Percentiles rank a stretch among this genome's conserved stretches.
Evolutionary conservation across 2,329 filamentous ascomycete species (phyloP).

Genomic region (Paraphaeosphaeria sporulosa): DNA sequence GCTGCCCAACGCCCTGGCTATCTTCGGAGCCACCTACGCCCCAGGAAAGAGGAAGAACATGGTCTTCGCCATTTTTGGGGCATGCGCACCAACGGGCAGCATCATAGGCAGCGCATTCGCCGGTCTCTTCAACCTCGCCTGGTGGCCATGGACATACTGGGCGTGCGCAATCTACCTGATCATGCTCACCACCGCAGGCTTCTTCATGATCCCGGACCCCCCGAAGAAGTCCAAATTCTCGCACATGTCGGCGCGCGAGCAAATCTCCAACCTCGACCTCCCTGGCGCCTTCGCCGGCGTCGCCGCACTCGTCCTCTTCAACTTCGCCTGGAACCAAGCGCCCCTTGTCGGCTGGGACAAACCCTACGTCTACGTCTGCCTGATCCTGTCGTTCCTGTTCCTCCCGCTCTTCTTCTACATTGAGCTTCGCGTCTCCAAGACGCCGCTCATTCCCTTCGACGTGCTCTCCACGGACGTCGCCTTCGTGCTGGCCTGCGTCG

Average conservation of each 20-base stretch:
- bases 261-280: conserved; percentile 50
- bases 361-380: conserved; percentile 63
- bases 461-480: conserved; percentile 57
- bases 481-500: conserved; percentile 65
- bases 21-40: conserved; percentile 66
- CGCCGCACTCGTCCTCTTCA: conserved; percentile 66
- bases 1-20: conserved; percentile 69
- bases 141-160: conserved; percentile 65
- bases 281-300: conserved; percentile 60
- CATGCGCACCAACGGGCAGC: conserved; percentile 51
- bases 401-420: conserved; percentile 63
- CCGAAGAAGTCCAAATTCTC: conserved; percentile 5
- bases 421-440: conserved; percentile 53
- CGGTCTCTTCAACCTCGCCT: conserved; percentile 52
- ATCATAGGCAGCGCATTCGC: conserved; percentile 52
- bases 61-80: conserved; percentile 63
- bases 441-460: conserved; percentile 66
- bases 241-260: conserved; percentile 21
- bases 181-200: conserved; percentile 37
- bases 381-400: conserved; percentile 66
- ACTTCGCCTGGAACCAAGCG: conserved; percentile 73
- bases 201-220: conserved; percentile 8
- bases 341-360: conserved; percentile 66
- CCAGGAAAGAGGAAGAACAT: conserved; percentile 67
- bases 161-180: conserved; percentile 50